Conservation (phyloP, 2,329 filamentous ascomycete genomes). For the Venturia carpophila region DNA sequence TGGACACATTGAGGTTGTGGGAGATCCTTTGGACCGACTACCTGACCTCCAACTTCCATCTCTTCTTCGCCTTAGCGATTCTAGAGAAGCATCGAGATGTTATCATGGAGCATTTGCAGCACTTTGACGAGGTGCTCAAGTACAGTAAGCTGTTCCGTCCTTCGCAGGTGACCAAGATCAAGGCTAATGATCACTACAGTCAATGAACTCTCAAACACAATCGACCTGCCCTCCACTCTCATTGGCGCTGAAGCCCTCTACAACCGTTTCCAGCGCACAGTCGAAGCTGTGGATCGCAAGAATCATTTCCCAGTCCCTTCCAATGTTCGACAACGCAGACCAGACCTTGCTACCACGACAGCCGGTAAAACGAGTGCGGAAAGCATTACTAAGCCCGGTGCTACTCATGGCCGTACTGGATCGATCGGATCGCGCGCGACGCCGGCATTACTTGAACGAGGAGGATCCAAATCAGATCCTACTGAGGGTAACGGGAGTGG, state of each 20-base stretch:
- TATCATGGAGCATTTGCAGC: constrained; percentile 87
- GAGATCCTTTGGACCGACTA: constrained; percentile 93
- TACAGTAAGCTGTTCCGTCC: constrained; percentile 56
- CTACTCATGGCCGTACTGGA: constrained; percentile 3
- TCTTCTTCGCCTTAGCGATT: constrained; percentile 90
- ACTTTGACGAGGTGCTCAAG: constrained; percentile 96
- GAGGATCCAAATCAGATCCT: background rate
- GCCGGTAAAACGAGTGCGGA: constrained; percentile 20
- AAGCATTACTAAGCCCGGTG: background rate
- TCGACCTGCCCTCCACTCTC: constrained; percentile 80
- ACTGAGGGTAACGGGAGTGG: background rate
- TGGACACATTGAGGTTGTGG: constrained; percentile 81
- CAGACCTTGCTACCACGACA: constrained; percentile 29
- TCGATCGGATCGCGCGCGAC: constrained; percentile 6
- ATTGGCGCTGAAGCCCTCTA: constrained; percentile 85
- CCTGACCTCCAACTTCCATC: constrained; percentile 78
- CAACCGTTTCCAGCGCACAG: constrained; percentile 74
- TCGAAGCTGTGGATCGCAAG: constrained; percentile 90
- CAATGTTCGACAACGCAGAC: constrained; percentile 41
- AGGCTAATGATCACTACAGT: constrained; percentile 45
- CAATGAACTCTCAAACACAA: constrained; percentile 88
- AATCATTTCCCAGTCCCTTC: constrained; percentile 63
- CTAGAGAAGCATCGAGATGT: constrained; percentile 93
- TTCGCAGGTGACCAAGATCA: background rate
- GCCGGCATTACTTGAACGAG: constrained; percentile 21